phyloP scores from a whole-genome alignment of 2,329 filamentous ascomycete species.

The Aspergillus sp. region DNA sequence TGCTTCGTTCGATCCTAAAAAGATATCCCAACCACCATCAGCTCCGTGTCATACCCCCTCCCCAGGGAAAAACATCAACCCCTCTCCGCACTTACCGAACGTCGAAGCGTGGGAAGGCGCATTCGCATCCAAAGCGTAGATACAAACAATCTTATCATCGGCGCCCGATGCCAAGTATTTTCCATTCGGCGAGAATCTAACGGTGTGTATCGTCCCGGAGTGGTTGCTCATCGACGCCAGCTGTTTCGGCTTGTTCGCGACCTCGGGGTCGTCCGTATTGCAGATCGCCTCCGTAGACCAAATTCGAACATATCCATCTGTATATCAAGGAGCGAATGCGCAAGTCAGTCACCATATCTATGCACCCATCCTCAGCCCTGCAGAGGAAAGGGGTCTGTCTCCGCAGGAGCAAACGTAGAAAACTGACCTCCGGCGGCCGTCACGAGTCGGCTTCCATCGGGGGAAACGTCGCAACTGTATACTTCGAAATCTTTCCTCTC shows the following conservation, averaged over 20 bases:
- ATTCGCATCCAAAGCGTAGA: conserved; percentile 85
- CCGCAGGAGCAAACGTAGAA: neutral
- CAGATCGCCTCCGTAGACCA: conserved; percentile 97
- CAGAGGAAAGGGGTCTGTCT: neutral
- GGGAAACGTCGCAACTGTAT: conserved; percentile 96
- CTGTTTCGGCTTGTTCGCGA: conserved; percentile 77
- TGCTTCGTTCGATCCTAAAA: conserved; percentile 74
- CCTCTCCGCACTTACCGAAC: conserved; percentile 62
- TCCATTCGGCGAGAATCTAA: conserved; percentile 93
- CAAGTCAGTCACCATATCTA: conserved; percentile 10
- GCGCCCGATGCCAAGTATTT: conserved; percentile 95
- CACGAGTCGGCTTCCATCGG: conserved; percentile 86
- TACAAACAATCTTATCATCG: conserved; percentile 98
- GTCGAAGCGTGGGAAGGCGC: conserved; percentile 73
- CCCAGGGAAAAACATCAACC: neutral
- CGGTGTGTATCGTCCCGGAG: conserved; percentile 93
- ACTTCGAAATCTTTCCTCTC: conserved; percentile 99
- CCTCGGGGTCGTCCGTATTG: conserved; percentile 70
- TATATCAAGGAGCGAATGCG: neutral
- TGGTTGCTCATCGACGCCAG: conserved; percentile 98
- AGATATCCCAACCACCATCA: conserved; percentile 9
- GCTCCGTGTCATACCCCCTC: neutral
- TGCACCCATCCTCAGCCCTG: neutral
- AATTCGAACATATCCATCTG: conserved; percentile 93
- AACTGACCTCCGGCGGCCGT: conserved; percentile 84